Conservation (phyloP, 2,329 filamentous ascomycete species). For the Capronia coronata region DNA sequence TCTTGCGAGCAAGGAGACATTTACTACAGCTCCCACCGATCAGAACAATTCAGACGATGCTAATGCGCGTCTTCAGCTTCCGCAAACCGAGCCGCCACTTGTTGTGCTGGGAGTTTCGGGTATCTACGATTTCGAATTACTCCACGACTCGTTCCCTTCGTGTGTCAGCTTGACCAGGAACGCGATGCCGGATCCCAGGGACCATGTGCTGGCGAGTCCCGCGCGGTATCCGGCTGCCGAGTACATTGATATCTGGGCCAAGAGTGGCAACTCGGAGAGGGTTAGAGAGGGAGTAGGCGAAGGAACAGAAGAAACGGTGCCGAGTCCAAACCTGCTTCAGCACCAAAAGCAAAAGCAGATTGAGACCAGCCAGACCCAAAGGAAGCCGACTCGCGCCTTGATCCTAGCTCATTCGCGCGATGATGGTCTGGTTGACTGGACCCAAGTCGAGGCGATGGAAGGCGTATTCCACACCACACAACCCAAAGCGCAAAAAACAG, state of each 20-base stretch:
- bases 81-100: constrained; percentile 29
- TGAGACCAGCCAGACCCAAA: constrained; percentile 12
- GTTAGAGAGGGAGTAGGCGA: no score
- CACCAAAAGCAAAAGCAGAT: neutral
- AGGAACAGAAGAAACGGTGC: no score
- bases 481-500: no score
- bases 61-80: neutral
- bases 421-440: constrained; percentile 38
- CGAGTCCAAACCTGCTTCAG: no score
- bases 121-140: constrained; percentile 39
- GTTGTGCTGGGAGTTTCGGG: constrained; percentile 41
- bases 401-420: constrained; percentile 39
- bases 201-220: constrained; percentile 39
- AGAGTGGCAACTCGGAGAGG: neutral
- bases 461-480: constrained; percentile 45
- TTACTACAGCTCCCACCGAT: constrained; percentile 7
- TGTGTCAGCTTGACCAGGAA: constrained; percentile 39
- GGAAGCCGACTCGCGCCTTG: constrained; percentile 27
- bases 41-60: no score
- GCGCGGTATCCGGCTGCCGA: constrained; percentile 25
- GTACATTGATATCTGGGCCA: constrained; percentile 27
- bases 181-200: constrained; percentile 36
- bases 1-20: constrained; percentile 30
- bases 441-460: constrained; percentile 42
- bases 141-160: constrained; percentile 34